Evolutionary conservation across 495 filamentous ascomycete genomes (phyloP).

Genomic region (Sabuloglossum arenarium): DNA sequence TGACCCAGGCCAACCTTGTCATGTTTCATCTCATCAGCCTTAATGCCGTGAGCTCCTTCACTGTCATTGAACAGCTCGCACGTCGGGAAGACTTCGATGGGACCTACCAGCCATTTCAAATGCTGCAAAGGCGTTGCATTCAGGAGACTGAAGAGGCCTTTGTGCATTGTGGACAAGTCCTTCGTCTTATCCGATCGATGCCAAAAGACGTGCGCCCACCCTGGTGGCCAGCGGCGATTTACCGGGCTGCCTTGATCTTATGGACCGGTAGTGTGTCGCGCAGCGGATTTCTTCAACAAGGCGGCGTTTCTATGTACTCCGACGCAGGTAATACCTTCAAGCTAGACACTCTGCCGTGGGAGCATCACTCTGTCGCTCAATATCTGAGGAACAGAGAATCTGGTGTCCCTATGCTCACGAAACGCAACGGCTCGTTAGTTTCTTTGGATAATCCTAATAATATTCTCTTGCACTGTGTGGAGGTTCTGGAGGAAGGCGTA

Average conservation of each 20-base stretch:
- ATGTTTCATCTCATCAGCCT: conserved; percentile 43
- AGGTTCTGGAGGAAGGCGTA: conserved; percentile 23
- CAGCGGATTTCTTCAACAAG: conserved; percentile 4
- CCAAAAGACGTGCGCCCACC: conserved; percentile 21
- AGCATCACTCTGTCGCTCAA: not conserved
- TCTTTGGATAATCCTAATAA: conserved; percentile 19
- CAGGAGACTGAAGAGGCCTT: conserved; percentile 31
- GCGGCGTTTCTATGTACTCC: conserved; percentile 1
- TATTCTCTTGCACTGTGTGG: conserved; percentile 22
- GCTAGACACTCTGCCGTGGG: conserved; percentile 6
- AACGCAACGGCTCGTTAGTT: conserved; percentile 9
- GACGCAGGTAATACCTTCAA: conserved; percentile 3
- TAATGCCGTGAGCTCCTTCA: conserved; percentile 35
- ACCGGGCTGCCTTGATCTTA: conserved; percentile 28
- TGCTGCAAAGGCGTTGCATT: conserved; percentile 30
- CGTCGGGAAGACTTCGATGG: conserved; percentile 28
- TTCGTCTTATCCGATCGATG: conserved; percentile 28
- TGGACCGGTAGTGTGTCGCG: conserved; percentile 24
- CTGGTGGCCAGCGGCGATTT: conserved; percentile 33
- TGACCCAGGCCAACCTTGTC: conserved; percentile 31
- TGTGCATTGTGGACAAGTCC: conserved; percentile 38
- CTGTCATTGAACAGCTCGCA: conserved; percentile 35
- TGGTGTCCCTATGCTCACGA: conserved; percentile 2
- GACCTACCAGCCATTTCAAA: conserved; percentile 24
- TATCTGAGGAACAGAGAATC: conserved; percentile 2